Evolutionary conservation across 2,329 filamentous ascomycete species (phyloP).

Genomic region (Escovopsis weberi): DNA sequence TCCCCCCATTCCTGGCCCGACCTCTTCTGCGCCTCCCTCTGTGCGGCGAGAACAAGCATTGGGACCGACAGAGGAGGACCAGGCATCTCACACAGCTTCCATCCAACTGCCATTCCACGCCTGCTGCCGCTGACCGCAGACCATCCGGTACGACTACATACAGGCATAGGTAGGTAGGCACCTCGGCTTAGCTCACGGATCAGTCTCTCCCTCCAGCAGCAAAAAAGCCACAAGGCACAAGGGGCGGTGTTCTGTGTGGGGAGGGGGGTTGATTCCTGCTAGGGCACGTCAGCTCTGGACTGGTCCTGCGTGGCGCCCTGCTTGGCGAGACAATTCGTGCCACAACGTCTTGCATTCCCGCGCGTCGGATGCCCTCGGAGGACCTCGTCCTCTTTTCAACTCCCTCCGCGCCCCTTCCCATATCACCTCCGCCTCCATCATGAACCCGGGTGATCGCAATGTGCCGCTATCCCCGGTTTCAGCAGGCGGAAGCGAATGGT

Average conservation of each 20-base stretch:
- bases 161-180: too few relatives aligned
- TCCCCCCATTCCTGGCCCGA: too few relatives aligned
- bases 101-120: too few relatives aligned
- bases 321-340: constrained; percentile 9
- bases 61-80: too few relatives aligned
- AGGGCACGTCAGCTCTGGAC: constrained; percentile 4
- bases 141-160: too few relatives aligned
- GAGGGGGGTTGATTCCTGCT: constrained; percentile 2
- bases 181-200: too few relatives aligned
- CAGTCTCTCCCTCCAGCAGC: too few relatives aligned
- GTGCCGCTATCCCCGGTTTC: constrained; percentile 71
- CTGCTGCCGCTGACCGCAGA: too few relatives aligned
- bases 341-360: constrained; percentile 1
- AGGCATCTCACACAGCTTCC: too few relatives aligned
- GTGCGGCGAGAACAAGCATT: too few relatives aligned
- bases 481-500: constrained; percentile 73
- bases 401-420: constrained; percentile 4
- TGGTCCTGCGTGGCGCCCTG: constrained; percentile 6
- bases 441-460: constrained; percentile 51
- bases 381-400: background rate
- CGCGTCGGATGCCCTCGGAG: too few relatives aligned
- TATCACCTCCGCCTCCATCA: constrained; percentile 26
- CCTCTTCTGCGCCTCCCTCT: too few relatives aligned
- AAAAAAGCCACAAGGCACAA: constrained; percentile 1
- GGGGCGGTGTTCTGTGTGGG: constrained; percentile 9